Base-by-base conservation (phyloP, 306 rosid species). In the Begonia loranthoides region DNA sequence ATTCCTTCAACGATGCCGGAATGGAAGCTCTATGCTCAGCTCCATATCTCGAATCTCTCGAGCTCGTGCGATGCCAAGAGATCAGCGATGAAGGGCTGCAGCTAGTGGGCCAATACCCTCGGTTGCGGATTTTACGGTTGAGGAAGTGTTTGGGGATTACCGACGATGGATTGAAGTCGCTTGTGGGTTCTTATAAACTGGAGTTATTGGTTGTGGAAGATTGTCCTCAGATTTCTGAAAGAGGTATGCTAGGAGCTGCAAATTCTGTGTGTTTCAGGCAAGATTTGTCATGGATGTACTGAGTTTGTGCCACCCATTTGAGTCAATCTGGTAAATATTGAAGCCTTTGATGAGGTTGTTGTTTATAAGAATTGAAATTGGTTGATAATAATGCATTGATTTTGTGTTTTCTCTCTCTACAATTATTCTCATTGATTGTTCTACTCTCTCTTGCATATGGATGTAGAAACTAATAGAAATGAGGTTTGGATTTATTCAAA, bases 271-370 rank as follows among this genome's bases (percentile, higher is more conserved):
- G 71, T 40, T 84, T 76, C 77, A 81, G 82, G 72, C 93, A 79
- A 55, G 95, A 88, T 65, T 59, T 88, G 66, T 81, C 93, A 14
- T 88, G 96, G 94, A 77, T 88, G 93, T 77, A 67, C 61, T 88
- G 77, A 86, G 44, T 40, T 49, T 47, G 50, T 17, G 19, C 0
- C 54, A 9, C 10, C 17, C 52, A 49, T 49, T 48, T 49, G 16
- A 9, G 12, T 49, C 12, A 15, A 43, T n/a, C 47, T 2, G 47
- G 47, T 43, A 43, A 43, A 43, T 5, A 28, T 28, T 28, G 36
- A 28, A 28, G 9, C 9, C 4, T 28, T 28, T 28, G 36, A 28
- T 28, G 36, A 28, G 9, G 36, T 28, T 28, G 34, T 24, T 24
- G 36, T 28, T 28, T 28, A 28, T 28, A 28, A 28, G 22, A 19